Evolutionary conservation across 225 moss, liverwort and hornwort genomes (phyloP).

Genomic region (Sphagnum tenellum): DNA sequence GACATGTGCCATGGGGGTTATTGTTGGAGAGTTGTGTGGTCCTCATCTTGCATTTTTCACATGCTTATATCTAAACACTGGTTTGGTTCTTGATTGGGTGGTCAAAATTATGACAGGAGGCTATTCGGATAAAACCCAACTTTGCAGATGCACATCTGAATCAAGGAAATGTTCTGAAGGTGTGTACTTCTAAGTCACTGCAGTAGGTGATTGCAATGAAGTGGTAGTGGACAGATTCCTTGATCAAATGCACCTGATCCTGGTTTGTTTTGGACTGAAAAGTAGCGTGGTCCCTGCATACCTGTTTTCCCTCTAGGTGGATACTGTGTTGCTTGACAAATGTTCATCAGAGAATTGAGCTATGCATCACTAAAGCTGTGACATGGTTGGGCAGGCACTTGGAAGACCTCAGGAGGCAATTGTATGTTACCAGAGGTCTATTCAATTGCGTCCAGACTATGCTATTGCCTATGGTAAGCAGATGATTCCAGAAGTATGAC

Average conservation of each 20-base stretch:
- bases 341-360: not conserved
- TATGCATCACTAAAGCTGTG: not conserved
- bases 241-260: too few relatives aligned
- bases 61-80: not conserved
- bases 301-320: too few relatives aligned
- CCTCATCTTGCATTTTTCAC: not conserved
- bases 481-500: conserved; percentile 8
- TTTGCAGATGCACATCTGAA: conserved; percentile 97
- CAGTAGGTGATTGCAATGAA: not conserved
- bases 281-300: too few relatives aligned
- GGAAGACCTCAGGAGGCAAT: conserved; percentile 88
- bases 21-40: too few relatives aligned
- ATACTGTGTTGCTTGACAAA: not conserved
- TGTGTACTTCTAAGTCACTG: conserved; percentile 21
- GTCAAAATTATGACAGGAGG: conserved; percentile 41
- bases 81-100: too few relatives aligned
- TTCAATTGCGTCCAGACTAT: conserved; percentile 89
- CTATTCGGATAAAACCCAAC: conserved; percentile 84
- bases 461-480: conserved; percentile 94
- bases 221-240: too few relatives aligned
- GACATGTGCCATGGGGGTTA: too few relatives aligned
- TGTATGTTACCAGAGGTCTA: conserved; percentile 74
- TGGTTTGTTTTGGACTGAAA: too few relatives aligned
- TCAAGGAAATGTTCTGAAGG: conserved; percentile 93
- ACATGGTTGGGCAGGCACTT: conserved; percentile 52